These are phyloP conservation scores for Chaetoscypha palmicola DNA, from an alignment of 2,329 filamentous ascomycete species.

Conservation along the genomic window DNA sequence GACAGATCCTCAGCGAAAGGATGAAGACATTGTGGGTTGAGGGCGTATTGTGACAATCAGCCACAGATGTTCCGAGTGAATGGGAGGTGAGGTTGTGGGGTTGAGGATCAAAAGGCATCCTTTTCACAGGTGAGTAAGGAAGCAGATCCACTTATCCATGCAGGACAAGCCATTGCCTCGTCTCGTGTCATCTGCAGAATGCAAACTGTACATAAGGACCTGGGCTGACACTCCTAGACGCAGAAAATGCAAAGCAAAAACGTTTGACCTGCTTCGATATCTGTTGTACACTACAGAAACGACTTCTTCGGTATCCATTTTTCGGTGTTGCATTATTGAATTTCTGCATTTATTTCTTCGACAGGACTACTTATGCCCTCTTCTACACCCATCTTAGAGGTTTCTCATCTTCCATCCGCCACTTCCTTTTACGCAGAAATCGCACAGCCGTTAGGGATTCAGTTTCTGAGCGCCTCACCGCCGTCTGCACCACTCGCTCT, in stretches of 20 bases:
- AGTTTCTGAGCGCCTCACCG: conserved; percentile 47
- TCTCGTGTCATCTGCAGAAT: conserved; percentile 6
- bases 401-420: conserved; percentile 71
- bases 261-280: too few relatives aligned
- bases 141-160: too few relatives aligned
- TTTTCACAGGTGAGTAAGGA: too few relatives aligned
- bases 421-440: conserved; percentile 78
- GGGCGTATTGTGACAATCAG: too few relatives aligned
- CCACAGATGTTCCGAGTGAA: too few relatives aligned
- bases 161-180: conserved; percentile 6
- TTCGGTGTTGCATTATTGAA: neutral
- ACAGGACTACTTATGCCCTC: too few relatives aligned
- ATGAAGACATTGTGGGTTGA: conserved; percentile 1
- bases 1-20: neutral
- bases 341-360: too few relatives aligned
- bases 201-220: conserved; percentile 7
- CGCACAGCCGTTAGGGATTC: conserved; percentile 70
- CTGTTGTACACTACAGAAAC: conserved; percentile 1
- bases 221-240: conserved; percentile 2
- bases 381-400: conserved; percentile 45
- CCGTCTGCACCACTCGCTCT: conserved; percentile 13
- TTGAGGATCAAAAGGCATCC: too few relatives aligned
- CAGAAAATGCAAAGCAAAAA: too few relatives aligned
- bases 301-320: neutral
- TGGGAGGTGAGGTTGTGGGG: too few relatives aligned